Percentiles rank a stretch among this genome's conserved stretches.
Conservation (phyloP, 2,329 filamentous ascomycete species). For the Boeremia lycopersici region DNA sequence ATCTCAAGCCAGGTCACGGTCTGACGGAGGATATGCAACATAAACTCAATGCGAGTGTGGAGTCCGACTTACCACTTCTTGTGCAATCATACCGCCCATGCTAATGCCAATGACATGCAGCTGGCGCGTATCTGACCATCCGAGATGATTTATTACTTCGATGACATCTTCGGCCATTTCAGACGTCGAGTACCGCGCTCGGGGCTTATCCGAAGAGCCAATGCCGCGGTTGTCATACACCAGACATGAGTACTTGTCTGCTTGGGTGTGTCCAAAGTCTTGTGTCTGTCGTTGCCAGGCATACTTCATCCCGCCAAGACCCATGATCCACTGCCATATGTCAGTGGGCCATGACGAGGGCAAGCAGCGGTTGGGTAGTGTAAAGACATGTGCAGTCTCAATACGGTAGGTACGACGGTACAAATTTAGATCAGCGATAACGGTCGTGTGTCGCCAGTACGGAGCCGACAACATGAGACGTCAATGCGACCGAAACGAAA, state of each 20-base stretch:
- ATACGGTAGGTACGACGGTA: not conserved
- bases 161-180: slow-evolving; percentile 82
- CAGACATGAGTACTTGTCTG: slow-evolving; percentile 72
- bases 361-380: not conserved
- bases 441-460: not conserved
- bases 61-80: slow-evolving; percentile 68
- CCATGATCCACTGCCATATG: slow-evolving; percentile 73
- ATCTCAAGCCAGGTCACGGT: not conserved
- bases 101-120: slow-evolving; percentile 77
- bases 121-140: slow-evolving; percentile 66
- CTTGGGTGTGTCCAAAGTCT: slow-evolving; percentile 76
- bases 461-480: slow-evolving; percentile 32
- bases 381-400: not conserved
- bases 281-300: slow-evolving; percentile 85
- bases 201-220: slow-evolving; percentile 77
- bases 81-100: slow-evolving; percentile 91
- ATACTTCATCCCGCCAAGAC: slow-evolving; percentile 70
- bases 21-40: not conserved
- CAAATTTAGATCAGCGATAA: not conserved
- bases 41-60: slow-evolving; percentile 7
- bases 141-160: slow-evolving; percentile 71
- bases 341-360: slow-evolving; percentile 13
- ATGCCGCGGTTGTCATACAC: slow-evolving; percentile 86
- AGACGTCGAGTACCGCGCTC: slow-evolving; percentile 77
- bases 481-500: slow-evolving; percentile 47